Evolutionary conservation across 2,329 filamentous ascomycete species (phyloP), one percentile per base, ranked within the genome.

Genomic region (Paecilomyces sp.): DNA sequence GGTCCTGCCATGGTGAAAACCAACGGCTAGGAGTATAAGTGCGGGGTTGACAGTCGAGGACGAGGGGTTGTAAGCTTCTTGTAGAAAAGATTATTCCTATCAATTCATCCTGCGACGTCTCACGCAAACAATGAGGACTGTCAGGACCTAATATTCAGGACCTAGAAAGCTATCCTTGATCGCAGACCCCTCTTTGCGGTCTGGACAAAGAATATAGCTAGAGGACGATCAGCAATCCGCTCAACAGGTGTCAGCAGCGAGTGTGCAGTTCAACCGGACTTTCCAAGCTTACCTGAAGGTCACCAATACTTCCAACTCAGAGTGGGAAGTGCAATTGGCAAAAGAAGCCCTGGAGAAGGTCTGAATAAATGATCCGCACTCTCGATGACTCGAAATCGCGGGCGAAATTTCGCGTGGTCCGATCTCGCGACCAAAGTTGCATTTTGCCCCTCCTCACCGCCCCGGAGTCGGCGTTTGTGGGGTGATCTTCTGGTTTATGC

Each of bases 1-100:
- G 84, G 82, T 61, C 72, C 73, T 31, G 68, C 64, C 72, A 75
- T 76, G 54, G 59, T 68, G 60, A 57, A 59, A 55, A 53, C 59
- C 58, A 63, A 57, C 57, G 54, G 59, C 25, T 55, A 33, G 52
- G 51, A 60, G 13, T 56, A 25, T 24, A 51, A 53, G 28, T 25
- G 51, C 51, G 51, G 28, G 51, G 28, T 24, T 28, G 22, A 13
- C 24, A 25, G 11, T 53, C 24, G 25, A 53, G 15, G 41, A 22
- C 22, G 22, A 53, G 8, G 11, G n/a, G 22, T 25, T 15, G 51
- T 53, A 53, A 22, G 13, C 22, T 53, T 53, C 18, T 47, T 5
- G 41, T 47, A 18, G 9, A 47, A 18, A 3, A 8, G 6, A 24
- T 53, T n/a, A n/a, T 54, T 47, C 57, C 54, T 25, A n/a, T 61